A percentile compares a stretch with the other conserved stretches of the same genome.
These are phyloP conservation scores for Pythium utonaiense DNA, from an alignment of 352 stramenopile species.

Conservation along the genomic window DNA sequence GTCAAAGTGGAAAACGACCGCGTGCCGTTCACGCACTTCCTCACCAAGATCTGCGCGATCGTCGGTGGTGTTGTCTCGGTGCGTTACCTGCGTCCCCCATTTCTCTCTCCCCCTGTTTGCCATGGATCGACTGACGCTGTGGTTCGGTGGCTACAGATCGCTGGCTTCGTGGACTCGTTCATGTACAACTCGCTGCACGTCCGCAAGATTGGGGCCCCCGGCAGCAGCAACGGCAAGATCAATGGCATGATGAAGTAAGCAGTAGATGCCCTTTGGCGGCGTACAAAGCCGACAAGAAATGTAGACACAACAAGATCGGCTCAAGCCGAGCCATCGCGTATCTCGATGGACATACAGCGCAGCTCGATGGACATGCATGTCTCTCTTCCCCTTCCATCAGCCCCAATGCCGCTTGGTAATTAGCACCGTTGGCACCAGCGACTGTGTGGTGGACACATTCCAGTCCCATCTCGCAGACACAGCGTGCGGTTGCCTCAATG, in stretches of 20 bases:
- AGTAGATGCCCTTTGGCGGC: neutral
- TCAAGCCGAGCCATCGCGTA: no score
- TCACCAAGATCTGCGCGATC: conserved; percentile 85
- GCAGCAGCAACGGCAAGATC: conserved; percentile 22
- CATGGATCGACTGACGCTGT: neutral
- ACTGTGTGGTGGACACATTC: no score
- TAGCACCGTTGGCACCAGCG: no score
- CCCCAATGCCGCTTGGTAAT: no score
- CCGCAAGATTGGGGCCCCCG: conserved; percentile 23
- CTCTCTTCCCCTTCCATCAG: no score
- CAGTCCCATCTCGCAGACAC: no score
- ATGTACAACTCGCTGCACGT: conserved; percentile 82
- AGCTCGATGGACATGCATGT: neutral
- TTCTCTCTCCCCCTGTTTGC: neutral
- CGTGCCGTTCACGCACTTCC: conserved; percentile 77
- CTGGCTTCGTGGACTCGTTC: conserved; percentile 85
- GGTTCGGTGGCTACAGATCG: conserved; percentile 50
- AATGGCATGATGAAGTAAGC: conserved; percentile 24
- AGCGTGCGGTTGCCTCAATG: no score
- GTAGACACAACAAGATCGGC: no score
- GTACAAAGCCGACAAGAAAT: neutral
- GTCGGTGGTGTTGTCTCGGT: conserved; percentile 82
- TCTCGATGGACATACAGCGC: neutral
- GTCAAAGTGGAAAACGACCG: conserved; percentile 82
- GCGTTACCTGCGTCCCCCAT: conserved; percentile 18